Conservation (phyloP, 139 green algal species). For the Zygnema circumcarinatum region DNA sequence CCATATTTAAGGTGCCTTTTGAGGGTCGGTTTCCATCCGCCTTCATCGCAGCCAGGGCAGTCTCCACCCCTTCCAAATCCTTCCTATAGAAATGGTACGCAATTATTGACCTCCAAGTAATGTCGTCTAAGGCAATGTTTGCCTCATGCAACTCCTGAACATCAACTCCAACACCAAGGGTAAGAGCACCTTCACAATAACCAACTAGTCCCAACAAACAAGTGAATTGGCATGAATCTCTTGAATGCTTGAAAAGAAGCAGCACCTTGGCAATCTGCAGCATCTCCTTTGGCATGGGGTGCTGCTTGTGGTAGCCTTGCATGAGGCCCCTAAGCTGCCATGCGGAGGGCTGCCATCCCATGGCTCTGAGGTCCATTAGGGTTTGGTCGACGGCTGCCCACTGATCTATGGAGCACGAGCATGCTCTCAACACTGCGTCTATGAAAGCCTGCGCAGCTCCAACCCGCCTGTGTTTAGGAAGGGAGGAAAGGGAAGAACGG, state of each 20-base stretch:
- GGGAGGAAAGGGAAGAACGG: background rate
- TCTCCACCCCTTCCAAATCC: background rate
- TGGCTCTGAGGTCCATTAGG: background rate
- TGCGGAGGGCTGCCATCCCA: constrained; percentile 11
- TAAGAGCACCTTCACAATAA: too few species aligned
- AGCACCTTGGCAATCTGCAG: background rate
- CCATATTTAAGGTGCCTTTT: constrained; percentile 18
- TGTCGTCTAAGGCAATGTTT: too few species aligned
- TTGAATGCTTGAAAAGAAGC: background rate
- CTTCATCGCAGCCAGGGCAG: constrained; percentile 1
- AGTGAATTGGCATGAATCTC: too few species aligned
- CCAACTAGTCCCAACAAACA: too few species aligned
- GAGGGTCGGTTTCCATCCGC: background rate
- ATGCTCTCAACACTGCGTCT: background rate
- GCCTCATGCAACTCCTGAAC: too few species aligned
- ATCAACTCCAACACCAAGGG: too few species aligned
- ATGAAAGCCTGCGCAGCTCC: constrained; percentile 6
- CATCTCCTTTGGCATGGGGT: constrained; percentile 5
- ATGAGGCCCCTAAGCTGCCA: background rate
- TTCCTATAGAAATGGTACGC: background rate
- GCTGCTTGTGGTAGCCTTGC: background rate
- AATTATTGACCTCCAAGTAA: constrained; percentile 2
- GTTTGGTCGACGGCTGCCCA: background rate
- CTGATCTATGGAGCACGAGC: background rate
- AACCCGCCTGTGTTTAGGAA: background rate